Percentiles rank a stretch among this genome's conserved stretches.
These are phyloP conservation scores for Dactylorhiza incarnata DNA, from an alignment of 106 monocot species.

Conservation along the genomic window DNA sequence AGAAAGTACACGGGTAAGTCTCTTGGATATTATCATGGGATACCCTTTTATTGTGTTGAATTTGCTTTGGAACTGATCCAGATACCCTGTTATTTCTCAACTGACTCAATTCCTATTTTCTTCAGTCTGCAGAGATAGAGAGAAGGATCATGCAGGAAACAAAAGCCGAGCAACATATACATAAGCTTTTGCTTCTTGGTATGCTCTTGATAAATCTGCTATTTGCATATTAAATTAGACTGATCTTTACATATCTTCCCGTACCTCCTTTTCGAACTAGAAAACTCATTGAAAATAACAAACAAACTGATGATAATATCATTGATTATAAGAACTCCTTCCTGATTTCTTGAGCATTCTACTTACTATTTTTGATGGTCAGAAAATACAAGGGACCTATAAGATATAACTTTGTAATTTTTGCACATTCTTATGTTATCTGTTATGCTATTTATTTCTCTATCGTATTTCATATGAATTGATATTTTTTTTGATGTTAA, in stretches of 20 bases:
- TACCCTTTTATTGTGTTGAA: background rate
- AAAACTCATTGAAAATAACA: background rate
- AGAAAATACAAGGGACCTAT: background rate
- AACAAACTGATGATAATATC: background rate
- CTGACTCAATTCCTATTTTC: conserved; percentile 6
- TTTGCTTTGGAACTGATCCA: background rate
- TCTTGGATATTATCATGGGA: background rate
- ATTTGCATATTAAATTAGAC: background rate
- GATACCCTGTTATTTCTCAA: background rate
- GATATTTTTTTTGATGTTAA: background rate
- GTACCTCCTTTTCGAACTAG: background rate
- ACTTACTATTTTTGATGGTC: background rate
- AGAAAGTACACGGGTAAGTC: conserved; percentile 63
- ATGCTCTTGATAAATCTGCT: conserved; percentile 3
- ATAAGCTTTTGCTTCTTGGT: conserved; percentile 90
- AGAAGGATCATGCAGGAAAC: conserved; percentile 78
- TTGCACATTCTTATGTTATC: background rate
- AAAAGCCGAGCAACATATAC: conserved; percentile 91
- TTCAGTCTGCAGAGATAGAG: conserved; percentile 85
- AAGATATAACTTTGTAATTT: background rate
- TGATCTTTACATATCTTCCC: background rate
- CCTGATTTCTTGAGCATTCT: background rate
- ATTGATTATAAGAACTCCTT: background rate
- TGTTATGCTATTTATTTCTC: background rate
- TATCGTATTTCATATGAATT: background rate